These are phyloP conservation scores for Aciculoconidium aculeatum DNA, from an alignment of 805 yeast genomes.

Conservation along the genomic window DNA sequence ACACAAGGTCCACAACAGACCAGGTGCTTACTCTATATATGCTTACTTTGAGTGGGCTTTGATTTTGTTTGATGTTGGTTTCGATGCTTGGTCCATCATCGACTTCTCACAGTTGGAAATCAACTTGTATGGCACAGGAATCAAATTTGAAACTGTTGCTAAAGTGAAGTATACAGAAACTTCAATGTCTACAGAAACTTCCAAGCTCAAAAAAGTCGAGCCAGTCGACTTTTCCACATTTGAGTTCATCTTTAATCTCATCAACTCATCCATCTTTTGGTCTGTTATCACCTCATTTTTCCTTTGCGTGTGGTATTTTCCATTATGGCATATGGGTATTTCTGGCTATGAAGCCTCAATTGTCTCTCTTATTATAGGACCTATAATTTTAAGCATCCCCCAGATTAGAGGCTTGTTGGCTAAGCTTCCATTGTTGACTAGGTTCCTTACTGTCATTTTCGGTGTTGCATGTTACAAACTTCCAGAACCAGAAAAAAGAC, in stretches of 20 bases:
- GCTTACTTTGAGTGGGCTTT: constrained; percentile 94
- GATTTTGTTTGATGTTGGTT: constrained; percentile 74
- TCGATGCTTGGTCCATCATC: constrained; percentile 70
- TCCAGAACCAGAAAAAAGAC: constrained; percentile 62
- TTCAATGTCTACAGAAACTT: constrained; percentile 1
- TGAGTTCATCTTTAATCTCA: constrained; percentile 38
- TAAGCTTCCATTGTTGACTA: constrained; percentile 46
- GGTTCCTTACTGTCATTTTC: constrained; percentile 48
- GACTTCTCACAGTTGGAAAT: constrained; percentile 68
- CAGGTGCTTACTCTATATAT: constrained; percentile 95
- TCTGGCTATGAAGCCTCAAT: constrained; percentile 86
- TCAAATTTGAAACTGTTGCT: constrained; percentile 10
- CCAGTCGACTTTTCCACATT: constrained; percentile 28
- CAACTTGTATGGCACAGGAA: constrained; percentile 24
- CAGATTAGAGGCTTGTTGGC: constrained; percentile 31
- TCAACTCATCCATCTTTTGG: constrained; percentile 82
- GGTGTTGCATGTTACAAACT: constrained; percentile 76
- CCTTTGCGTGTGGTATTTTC: constrained; percentile 93
- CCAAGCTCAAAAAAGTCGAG: constrained; percentile 4
- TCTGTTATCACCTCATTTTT: constrained; percentile 74
- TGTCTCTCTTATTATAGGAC: constrained; percentile 46
- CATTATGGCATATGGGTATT: constrained; percentile 96
- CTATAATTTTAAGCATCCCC: constrained; percentile 46
- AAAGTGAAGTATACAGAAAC: constrained; percentile 3
- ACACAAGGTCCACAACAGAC: constrained; percentile 77